Conservation (phyloP, 2,329 filamentous ascomycete species). For the Pseudogymnoascus sp. region DNA sequence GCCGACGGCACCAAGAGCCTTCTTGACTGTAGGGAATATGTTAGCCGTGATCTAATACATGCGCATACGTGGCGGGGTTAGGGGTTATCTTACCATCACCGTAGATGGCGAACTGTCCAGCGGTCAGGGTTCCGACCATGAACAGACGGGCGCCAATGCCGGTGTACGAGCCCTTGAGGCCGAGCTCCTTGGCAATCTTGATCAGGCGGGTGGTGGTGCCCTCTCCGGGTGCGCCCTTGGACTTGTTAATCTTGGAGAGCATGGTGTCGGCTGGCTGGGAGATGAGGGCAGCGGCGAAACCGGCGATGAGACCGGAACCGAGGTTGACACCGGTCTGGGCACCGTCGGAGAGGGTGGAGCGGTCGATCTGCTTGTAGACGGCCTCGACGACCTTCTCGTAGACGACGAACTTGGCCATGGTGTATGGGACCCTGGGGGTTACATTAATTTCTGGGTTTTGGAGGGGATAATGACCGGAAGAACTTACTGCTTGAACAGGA, state of each 20-base stretch:
- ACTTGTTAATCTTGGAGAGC: slow-evolving; percentile 96
- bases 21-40: slow-evolving; percentile 42
- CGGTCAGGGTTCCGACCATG: slow-evolving; percentile 59
- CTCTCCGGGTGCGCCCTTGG: slow-evolving; percentile 78
- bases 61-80: background rate
- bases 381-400: slow-evolving; percentile 80
- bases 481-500: slow-evolving; percentile 68
- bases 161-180: slow-evolving; percentile 65
- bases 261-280: slow-evolving; percentile 90
- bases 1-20: slow-evolving; percentile 60
- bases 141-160: slow-evolving; percentile 75
- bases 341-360: slow-evolving; percentile 57
- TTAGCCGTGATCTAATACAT: background rate
- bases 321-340: slow-evolving; percentile 76
- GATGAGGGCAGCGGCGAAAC: slow-evolving; percentile 80
- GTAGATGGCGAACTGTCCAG: slow-evolving; percentile 85
- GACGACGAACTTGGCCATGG: slow-evolving; percentile 91
- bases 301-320: slow-evolving; percentile 64
- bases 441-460: slow-evolving; percentile 15
- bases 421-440: slow-evolving; percentile 67
- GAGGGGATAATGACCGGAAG: background rate
- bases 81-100: slow-evolving; percentile 41
- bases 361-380: slow-evolving; percentile 62
- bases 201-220: slow-evolving; percentile 70
- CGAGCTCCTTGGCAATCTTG: slow-evolving; percentile 84